Evolutionary conservation across 2,329 filamentous ascomycete species (phyloP).

Genomic region (Aspergillus sergii): DNA sequence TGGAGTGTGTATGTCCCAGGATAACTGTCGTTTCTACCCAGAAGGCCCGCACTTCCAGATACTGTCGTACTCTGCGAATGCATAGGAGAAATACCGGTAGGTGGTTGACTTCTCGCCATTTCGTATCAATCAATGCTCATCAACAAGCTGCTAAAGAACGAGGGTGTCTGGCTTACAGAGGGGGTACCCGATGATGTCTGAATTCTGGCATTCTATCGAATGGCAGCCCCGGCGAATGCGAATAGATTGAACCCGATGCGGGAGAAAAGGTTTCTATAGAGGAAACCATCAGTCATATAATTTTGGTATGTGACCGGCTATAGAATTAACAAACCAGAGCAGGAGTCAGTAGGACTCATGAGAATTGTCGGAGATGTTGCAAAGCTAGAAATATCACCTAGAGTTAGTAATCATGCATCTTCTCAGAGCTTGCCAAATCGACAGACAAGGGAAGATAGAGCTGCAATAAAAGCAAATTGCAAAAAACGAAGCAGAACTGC

Average conservation of each 20-base stretch:
- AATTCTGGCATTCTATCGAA: constrained; percentile 45
- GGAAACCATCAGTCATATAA: constrained; percentile 23
- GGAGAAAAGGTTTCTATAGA: constrained; percentile 37
- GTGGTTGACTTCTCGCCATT: constrained; percentile 44
- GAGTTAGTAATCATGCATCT: constrained; percentile 17
- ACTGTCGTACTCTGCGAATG: constrained; percentile 34
- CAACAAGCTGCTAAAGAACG: neutral
- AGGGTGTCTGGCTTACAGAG: constrained; percentile 39
- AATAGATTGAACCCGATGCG: constrained; percentile 35
- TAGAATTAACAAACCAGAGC: constrained; percentile 50
- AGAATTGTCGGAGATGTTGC: constrained; percentile 53
- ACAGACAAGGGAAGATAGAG: constrained; percentile 2
- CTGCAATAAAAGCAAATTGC: constrained; percentile 3
- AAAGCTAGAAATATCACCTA: constrained; percentile 48
- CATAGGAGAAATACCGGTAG: constrained; percentile 49
- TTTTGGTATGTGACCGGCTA: neutral
- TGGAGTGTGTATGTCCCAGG: constrained; percentile 37
- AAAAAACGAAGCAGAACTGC: neutral
- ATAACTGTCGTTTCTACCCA: constrained; percentile 45
- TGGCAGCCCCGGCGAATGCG: constrained; percentile 34
- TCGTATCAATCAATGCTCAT: constrained; percentile 18
- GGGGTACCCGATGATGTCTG: constrained; percentile 36
- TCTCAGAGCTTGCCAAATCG: neutral
- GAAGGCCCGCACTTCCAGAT: constrained; percentile 30
- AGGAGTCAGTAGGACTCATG: constrained; percentile 55